Evolutionary conservation across 306 rosid genomes (phyloP).

Genomic region (Pterocarpus macrocarpus): DNA sequence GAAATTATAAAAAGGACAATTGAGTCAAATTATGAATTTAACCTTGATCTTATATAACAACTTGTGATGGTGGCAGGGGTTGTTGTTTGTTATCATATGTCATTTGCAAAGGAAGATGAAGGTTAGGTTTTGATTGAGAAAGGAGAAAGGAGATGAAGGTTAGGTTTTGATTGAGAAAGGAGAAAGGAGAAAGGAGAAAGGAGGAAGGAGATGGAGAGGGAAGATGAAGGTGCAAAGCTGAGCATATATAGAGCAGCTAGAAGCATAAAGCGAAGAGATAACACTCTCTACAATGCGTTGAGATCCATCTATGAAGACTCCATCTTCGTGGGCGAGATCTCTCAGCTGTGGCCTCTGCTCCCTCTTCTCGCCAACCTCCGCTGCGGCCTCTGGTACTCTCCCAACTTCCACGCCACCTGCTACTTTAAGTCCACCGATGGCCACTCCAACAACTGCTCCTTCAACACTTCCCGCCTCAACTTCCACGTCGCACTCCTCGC

Average conservation of each 20-base stretch:
- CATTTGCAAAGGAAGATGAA: too few species aligned
- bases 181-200: too few species aligned
- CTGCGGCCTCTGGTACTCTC: slow-evolving; percentile 88
- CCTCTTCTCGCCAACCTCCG: slow-evolving; percentile 96
- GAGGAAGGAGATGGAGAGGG: slow-evolving; percentile 12
- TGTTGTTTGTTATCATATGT: too few species aligned
- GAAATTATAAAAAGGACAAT: too few species aligned
- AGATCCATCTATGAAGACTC: slow-evolving; percentile 87
- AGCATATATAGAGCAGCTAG: slow-evolving; percentile 86
- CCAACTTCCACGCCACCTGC: slow-evolving; percentile 74
- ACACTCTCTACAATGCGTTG: slow-evolving; percentile 83
- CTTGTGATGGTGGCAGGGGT: too few species aligned
- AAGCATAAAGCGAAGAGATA: slow-evolving; percentile 73
- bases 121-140: neutral
- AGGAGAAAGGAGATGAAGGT: neutral
- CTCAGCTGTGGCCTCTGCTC: slow-evolving; percentile 86
- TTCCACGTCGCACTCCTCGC: slow-evolving; percentile 88
- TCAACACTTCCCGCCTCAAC: slow-evolving; percentile 89
- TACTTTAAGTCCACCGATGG: slow-evolving; percentile 98
- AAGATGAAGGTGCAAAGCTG: slow-evolving; percentile 45
- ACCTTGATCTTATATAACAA: too few species aligned
- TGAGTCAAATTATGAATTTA: too few species aligned
- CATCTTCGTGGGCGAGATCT: slow-evolving; percentile 73
- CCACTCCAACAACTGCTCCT: slow-evolving; percentile 88
- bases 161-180: neutral